These are phyloP conservation scores for Trametes sp. DNA, from an alignment of 1,284 basidiomycete species.

Conservation along the genomic window DNA sequence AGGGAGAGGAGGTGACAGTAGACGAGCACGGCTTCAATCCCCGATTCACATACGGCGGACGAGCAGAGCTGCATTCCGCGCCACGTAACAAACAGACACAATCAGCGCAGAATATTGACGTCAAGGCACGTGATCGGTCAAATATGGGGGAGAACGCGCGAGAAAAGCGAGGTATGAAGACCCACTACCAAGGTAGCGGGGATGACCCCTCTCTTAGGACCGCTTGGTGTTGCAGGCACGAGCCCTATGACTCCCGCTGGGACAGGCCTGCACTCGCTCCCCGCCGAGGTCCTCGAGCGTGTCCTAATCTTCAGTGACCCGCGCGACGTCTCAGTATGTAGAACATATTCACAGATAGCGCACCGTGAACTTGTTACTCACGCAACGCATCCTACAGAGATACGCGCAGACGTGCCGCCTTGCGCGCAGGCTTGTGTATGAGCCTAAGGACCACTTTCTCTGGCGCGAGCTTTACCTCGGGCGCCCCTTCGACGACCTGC, in stretches of 20 bases:
- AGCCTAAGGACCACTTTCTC: conserved; percentile 59
- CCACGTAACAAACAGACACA: no score
- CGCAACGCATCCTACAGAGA: conserved; percentile 14
- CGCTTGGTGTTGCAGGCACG: neutral
- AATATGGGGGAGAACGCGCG: no score
- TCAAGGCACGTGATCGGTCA: no score
- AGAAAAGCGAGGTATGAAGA: no score
- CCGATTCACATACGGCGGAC: no score
- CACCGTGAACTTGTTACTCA: neutral
- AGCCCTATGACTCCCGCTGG: neutral
- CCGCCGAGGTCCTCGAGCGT: conserved; percentile 63
- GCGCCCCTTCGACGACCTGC: conserved; percentile 67
- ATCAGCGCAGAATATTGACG: no score
- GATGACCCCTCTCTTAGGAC: neutral
- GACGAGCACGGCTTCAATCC: no score
- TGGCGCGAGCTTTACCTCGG: conserved; percentile 69
- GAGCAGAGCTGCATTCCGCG: no score
- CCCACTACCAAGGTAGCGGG: no score
- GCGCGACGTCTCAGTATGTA: conserved; percentile 53
- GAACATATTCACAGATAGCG: neutral
- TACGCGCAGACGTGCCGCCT: conserved; percentile 61
- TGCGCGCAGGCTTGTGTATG: conserved; percentile 57
- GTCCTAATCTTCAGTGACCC: conserved; percentile 61
- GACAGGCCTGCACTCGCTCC: conserved; percentile 44
- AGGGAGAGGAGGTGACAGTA: no score